These are phyloP conservation scores for Euclidium syriacum DNA, from an alignment of 345 rosid species.

Conservation along the genomic window DNA sequence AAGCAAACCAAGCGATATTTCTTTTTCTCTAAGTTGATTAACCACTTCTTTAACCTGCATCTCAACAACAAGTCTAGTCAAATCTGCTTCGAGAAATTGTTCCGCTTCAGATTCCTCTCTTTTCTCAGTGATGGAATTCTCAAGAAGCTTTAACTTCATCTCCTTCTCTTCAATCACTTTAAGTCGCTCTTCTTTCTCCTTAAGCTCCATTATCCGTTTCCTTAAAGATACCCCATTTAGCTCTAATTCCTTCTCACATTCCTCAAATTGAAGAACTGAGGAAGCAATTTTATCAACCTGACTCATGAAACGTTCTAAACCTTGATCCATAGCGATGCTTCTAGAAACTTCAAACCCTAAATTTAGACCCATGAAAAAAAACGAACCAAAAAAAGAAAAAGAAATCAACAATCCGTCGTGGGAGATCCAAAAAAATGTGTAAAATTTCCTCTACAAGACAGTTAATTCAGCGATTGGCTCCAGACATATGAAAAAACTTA, in stretches of 20 bases:
- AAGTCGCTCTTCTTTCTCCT: slow-evolving; percentile 1
- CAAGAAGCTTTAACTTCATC: background rate
- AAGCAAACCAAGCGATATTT: too few species aligned
- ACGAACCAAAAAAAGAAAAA: too few species aligned
- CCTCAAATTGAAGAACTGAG: background rate
- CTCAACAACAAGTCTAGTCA: background rate
- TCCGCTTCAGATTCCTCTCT: background rate
- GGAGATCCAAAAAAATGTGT: background rate
- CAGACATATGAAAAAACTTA: too few species aligned
- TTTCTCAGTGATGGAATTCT: background rate
- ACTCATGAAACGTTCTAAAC: background rate
- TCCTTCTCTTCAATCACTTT: slow-evolving; percentile 1
- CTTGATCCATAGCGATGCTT: background rate
- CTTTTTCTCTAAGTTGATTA: too few species aligned
- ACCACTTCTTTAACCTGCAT: background rate
- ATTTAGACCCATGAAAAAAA: background rate
- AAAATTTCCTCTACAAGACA: too few species aligned
- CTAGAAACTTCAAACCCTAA: slow-evolving; percentile 4
- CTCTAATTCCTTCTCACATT: background rate
- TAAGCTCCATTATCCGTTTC: background rate
- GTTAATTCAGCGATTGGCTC: too few species aligned
- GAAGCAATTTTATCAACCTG: background rate
- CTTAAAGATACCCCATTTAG: background rate
- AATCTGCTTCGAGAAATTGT: background rate
- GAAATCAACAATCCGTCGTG: background rate